Evolutionary conservation across 257 asterid genomes (phyloP).

Genomic region (Galeopsis tetrahit): DNA sequence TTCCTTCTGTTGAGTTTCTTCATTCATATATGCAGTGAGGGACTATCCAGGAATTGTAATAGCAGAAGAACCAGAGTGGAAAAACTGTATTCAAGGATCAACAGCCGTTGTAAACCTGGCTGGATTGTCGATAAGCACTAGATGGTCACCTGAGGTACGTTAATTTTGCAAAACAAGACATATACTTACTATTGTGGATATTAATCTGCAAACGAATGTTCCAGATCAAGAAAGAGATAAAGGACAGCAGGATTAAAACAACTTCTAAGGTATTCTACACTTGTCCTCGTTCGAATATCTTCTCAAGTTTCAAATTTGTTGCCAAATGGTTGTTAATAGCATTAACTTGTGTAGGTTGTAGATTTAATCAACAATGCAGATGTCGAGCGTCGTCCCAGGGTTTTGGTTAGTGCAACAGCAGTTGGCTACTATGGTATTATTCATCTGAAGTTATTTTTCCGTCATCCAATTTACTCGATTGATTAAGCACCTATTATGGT

Average conservation of each 20-base stretch:
- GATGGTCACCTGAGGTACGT: constrained; percentile 91
- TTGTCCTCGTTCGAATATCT: constrained; percentile 22
- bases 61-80: constrained; percentile 89
- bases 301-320: constrained; percentile 12
- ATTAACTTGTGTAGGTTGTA: constrained; percentile 56
- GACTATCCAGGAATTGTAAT: constrained; percentile 74
- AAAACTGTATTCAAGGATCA: constrained; percentile 75
- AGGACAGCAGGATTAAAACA: constrained; percentile 78
- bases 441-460: constrained; percentile 18
- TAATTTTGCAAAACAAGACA: not conserved
- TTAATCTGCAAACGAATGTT: constrained; percentile 32
- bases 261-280: constrained; percentile 67
- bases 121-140: constrained; percentile 84
- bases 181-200: constrained; percentile 1
- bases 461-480: not conserved
- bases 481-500: not conserved
- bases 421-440: constrained; percentile 86
- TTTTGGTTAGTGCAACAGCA: constrained; percentile 89
- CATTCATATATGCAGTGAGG: constrained; percentile 49
- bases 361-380: constrained; percentile 63
- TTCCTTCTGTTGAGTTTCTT: constrained; percentile 16
- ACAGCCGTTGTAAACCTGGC: constrained; percentile 95
- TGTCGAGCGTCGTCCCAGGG: constrained; percentile 68
- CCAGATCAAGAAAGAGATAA: constrained; percentile 95
- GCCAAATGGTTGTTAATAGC: constrained; percentile 4